Evolutionary conservation across 2,329 filamentous ascomycete genomes (phyloP), one percentile per base, ranked within the genome.

Genomic region (Clonostachys rosea): DNA sequence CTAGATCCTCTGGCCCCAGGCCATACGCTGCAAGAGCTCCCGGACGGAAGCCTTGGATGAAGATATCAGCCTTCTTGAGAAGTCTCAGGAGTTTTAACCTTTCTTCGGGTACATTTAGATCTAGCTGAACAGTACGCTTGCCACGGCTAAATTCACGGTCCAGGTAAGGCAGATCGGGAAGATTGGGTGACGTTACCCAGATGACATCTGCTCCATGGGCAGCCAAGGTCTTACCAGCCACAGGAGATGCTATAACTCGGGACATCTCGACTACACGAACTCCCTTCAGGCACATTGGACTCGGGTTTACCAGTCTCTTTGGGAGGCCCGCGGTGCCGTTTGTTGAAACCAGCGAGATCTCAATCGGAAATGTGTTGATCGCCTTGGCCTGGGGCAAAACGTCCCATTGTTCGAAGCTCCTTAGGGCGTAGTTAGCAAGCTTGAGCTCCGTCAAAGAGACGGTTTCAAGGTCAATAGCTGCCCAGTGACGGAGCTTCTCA

Each of bases 161-260:
- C 56, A 86, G 83, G 56, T 80, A 79, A 0, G 82, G 81, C 0
- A 86, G 76, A 50, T 87, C 83, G 1, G 79, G 77, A 7, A 89
- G 70, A 34, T 76, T 70, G 1, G 81, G 76, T 3, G 78, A 80
- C 3, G 84, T 88, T 39, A 89, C 71, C 57, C 87, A 85, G 50
- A 89, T 70, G 2, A 90, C 84, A 46, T 83, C 76, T 10, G 86
- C 86, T 9, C 86, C 86, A 57, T 88, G 83, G 45, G 86, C 84
- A 16, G 84, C 84, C 1, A 90, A 74, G 1, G 79, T 79, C 39
- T 81, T 78, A 11, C 81, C 80, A 47, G 87, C 83, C 2, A 83
- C 78, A 11, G 86, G 85, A 0, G 83, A 85, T 11, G 86, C 86
- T 51, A 90, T 87, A 48, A 89, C 81, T n/a, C 86, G 80, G 56